Conservation (phyloP, 805 yeast species). For the Candida namnaoensis region DNA sequence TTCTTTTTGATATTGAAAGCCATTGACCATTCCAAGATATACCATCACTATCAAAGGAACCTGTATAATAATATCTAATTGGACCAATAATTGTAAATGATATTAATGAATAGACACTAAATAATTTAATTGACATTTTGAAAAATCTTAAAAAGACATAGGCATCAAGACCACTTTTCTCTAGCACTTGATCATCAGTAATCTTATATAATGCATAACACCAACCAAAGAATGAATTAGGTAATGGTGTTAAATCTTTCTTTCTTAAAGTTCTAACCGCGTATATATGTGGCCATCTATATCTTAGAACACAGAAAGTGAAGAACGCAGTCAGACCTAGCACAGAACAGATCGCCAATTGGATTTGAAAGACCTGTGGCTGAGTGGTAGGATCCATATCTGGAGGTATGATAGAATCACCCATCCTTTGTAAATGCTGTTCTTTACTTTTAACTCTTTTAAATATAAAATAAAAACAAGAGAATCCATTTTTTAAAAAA, state of each 20-base stretch:
- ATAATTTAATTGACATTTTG: conserved; percentile 73
- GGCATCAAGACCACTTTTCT: conserved; percentile 91
- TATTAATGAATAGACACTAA: conserved; percentile 57
- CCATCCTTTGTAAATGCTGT: not conserved
- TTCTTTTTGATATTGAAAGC: not conserved
- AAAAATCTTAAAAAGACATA: conserved; percentile 87
- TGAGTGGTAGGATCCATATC: conserved; percentile 21
- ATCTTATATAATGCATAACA: conserved; percentile 55
- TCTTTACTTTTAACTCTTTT: too few species aligned
- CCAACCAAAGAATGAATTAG: conserved; percentile 72
- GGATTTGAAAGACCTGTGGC: conserved; percentile 62
- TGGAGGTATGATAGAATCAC: conserved; percentile 11
- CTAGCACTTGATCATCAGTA: conserved; percentile 73
- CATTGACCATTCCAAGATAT: conserved; percentile 18
- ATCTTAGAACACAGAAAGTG: conserved; percentile 62
- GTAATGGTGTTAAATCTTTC: conserved; percentile 23
- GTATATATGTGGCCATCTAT: conserved; percentile 74
- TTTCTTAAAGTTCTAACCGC: conserved; percentile 55
- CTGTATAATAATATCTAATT: conserved; percentile 74
- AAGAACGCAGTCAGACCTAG: conserved; percentile 64
- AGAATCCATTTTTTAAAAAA: too few species aligned
- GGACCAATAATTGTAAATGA: conserved; percentile 80
- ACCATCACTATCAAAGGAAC: conserved; percentile 60
- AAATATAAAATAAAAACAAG: too few species aligned
- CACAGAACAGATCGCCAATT: conserved; percentile 59